These are phyloP conservation scores for Pontederia paniculata DNA, from an alignment of 176 grass and related monocot genomes.

Conservation along the genomic window DNA sequence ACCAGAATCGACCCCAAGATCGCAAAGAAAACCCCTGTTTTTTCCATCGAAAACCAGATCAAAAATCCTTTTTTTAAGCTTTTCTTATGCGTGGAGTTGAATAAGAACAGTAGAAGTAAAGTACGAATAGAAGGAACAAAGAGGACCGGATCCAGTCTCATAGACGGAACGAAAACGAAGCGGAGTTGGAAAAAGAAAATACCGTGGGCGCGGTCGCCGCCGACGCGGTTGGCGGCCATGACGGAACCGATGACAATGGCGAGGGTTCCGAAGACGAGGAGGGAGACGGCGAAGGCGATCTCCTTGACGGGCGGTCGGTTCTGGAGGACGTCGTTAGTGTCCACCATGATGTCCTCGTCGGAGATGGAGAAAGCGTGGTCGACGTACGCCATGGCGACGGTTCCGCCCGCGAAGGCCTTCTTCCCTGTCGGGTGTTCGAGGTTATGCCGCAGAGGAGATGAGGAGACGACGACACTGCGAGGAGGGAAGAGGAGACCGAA, in stretches of 20 bases:
- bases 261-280: neutral
- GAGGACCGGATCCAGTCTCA: neutral
- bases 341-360: too few relatives aligned
- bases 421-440: too few relatives aligned
- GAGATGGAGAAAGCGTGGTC: too few relatives aligned
- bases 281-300: neutral
- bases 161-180: neutral
- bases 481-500: too few relatives aligned
- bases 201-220: neutral
- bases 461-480: too few relatives aligned
- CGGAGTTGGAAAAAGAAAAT: neutral
- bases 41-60: neutral
- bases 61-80: neutral
- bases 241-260: neutral
- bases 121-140: neutral
- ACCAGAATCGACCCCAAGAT: slow-evolving; percentile 1
- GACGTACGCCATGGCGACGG: neutral
- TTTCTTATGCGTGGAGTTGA: neutral
- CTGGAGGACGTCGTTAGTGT: too few relatives aligned
- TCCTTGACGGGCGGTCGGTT: too few relatives aligned
- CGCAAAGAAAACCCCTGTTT: slow-evolving; percentile 1
- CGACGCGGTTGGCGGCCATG: neutral
- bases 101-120: neutral
- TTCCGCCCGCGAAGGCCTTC: too few relatives aligned
- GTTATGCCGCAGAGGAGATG: too few relatives aligned